Conservation (phyloP, 371 early-diverging fungal species). For the Umbelopsis sp. region DNA sequence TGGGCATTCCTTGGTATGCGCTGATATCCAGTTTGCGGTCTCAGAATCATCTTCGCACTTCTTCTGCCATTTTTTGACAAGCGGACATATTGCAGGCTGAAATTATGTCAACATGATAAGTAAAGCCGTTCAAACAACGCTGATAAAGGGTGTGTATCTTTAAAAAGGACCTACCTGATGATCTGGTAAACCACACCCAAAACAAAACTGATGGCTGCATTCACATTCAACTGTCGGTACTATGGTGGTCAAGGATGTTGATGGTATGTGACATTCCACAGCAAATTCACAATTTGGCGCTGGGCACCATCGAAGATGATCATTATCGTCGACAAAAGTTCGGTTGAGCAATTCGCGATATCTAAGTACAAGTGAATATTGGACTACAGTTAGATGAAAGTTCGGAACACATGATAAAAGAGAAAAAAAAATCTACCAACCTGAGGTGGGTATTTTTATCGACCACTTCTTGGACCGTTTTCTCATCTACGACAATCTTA, state of each 20-base stretch:
- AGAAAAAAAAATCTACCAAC: conserved; percentile 31
- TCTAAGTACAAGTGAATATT: conserved; percentile 35
- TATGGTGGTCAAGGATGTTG: conserved; percentile 66
- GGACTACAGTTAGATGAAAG: background rate
- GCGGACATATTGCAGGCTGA: conserved; percentile 82
- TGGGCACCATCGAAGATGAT: conserved; percentile 90
- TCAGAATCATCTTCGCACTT: conserved; percentile 98
- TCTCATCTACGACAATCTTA: conserved; percentile 79
- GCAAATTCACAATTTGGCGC: conserved; percentile 95
- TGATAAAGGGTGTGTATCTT: too few relatives aligned
- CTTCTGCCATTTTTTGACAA: conserved; percentile 89
- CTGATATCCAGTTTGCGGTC: conserved; percentile 96
- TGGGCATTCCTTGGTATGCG: conserved; percentile 96
- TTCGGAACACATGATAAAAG: background rate
- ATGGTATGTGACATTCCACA: conserved; percentile 83
- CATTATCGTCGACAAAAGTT: conserved; percentile 89
- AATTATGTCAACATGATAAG: background rate
- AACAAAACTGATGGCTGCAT: conserved; percentile 88
- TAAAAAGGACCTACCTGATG: conserved; percentile 62
- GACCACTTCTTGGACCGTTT: conserved; percentile 72
- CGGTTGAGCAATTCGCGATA: conserved; percentile 82
- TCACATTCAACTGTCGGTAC: conserved; percentile 89
- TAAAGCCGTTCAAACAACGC: too few relatives aligned
- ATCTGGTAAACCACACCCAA: conserved; percentile 88
- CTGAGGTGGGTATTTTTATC: conserved; percentile 47